Conservation (phyloP, 495 filamentous ascomycete genomes). For the Trichoderma reesei region DNA sequence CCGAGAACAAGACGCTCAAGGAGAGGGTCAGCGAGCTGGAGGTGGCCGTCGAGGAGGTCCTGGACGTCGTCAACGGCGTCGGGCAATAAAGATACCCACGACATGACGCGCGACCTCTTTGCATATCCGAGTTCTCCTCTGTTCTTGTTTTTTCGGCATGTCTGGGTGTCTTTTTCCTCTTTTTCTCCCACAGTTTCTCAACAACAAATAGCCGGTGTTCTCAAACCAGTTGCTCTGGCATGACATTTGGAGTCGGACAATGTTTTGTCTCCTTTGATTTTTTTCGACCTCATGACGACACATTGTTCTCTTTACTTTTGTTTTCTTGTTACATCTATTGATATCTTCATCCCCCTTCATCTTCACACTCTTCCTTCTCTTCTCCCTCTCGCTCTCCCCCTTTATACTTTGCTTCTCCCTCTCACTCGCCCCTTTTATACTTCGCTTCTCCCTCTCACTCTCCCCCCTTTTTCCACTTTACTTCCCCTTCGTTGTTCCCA, state of each 20-base stretch:
- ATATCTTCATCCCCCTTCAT: neutral
- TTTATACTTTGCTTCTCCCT: neutral
- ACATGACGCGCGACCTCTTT: neutral
- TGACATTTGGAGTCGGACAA: neutral
- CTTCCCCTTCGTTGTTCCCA: neutral
- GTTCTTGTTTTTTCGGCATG: no score
- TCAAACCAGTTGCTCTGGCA: neutral
- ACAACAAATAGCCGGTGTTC: neutral
- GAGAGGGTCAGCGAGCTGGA: slow-evolving; percentile 56
- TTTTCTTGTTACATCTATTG: neutral
- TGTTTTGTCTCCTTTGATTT: no score
- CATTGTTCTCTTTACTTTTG: neutral
- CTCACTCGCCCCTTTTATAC: neutral
- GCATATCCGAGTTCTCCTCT: slow-evolving; percentile 2
- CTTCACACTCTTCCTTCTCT: neutral
- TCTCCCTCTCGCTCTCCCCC: no score
- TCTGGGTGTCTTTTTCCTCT: slow-evolving; percentile 2
- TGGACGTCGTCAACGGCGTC: slow-evolving; percentile 52
- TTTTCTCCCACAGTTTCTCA: no score
- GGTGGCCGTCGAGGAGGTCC: slow-evolving; percentile 57
- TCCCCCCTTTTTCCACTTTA: neutral
- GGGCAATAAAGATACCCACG: no score
- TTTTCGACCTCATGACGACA: neutral
- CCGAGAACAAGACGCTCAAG: slow-evolving; percentile 66
- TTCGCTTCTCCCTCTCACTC: neutral